Base-by-base conservation (phyloP, 768 basidiomycete species). In the Suillus bovinus region DNA sequence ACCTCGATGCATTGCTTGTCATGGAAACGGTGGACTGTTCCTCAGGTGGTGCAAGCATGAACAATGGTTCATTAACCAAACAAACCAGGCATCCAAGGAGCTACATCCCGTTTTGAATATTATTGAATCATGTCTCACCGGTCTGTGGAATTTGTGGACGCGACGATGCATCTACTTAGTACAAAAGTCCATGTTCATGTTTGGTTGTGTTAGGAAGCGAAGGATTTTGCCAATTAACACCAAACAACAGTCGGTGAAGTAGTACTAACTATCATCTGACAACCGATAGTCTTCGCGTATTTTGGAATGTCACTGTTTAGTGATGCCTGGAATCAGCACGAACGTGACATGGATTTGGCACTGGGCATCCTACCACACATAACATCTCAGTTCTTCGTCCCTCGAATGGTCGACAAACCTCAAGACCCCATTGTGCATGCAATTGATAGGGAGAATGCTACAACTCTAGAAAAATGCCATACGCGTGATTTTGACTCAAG, bases 381-480 rank as follows among this genome's bases (percentile, higher is more conserved):
- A 49, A 65, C 72, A 17, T 78, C 83, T 0, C 72, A 63, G 16
- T 91, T 92, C 72, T 86, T 82, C 60, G 78, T 91, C n/a, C 87
- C 89, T 11, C 73, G 67, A n/a, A 74, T 93, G 50, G 75, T 80
- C n/a, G 83, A 91, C 62, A 85, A 82, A 65, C 90, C 91, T 3
- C 91, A 92, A 69, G 87, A 93, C 71, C 91, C 90, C 2, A 90
- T 92, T 64, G 77, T 92, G 72, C 86, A 89, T 47, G 75, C 79
- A 20, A 64, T 90, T 27, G 80, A 79, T 36, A 63, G 59, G 13
- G 38, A 63, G 36, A 44, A 66, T 4, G 54, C 22, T n/a, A 33
- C 47, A 61, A 10, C 10, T 52, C 38, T 29, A 22, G 41, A 13
- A 22, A 42, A 36, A 38, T n/a, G 11, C 20, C 24, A 33, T 14